Conservation (phyloP, 441 rosid genomes). For the Populus hybrid region DNA sequence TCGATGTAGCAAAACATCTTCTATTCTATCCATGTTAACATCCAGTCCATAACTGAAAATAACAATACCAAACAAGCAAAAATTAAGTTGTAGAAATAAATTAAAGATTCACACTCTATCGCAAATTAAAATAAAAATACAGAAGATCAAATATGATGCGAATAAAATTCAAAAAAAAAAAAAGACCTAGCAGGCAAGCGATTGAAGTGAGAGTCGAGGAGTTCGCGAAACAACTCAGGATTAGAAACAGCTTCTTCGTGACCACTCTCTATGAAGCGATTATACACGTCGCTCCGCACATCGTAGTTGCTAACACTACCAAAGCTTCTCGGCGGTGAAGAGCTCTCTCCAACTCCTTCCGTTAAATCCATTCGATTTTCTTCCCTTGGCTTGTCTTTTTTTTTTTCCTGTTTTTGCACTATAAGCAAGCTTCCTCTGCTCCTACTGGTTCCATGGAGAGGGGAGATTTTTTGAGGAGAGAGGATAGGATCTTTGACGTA, state of each 20-base stretch:
- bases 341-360: conserved; percentile 79
- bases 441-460: conserved; percentile 6
- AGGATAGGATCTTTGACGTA: conserved; percentile 48
- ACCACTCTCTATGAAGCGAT: conserved; percentile 52
- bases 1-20: conserved; percentile 58
- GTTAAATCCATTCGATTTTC: conserved; percentile 46
- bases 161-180: neutral
- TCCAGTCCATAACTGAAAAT: conserved; percentile 59
- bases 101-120: neutral
- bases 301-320: conserved; percentile 44
- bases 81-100: conserved; percentile 1
- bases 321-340: conserved; percentile 66
- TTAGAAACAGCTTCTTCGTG: conserved; percentile 42
- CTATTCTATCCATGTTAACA: conserved; percentile 67
- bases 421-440: neutral
- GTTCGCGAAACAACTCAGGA: conserved; percentile 52
- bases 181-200: conserved; percentile 63
- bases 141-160: neutral
- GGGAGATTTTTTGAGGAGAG: neutral
- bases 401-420: neutral
- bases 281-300: conserved; percentile 48
- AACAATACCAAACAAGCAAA: conserved; percentile 4
- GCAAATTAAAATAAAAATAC: neutral
- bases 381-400: neutral
- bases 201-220: conserved; percentile 58